These are phyloP conservation scores for Xylaria sp. DNA, from an alignment of 495 filamentous ascomycete genomes.

Conservation along the genomic window DNA sequence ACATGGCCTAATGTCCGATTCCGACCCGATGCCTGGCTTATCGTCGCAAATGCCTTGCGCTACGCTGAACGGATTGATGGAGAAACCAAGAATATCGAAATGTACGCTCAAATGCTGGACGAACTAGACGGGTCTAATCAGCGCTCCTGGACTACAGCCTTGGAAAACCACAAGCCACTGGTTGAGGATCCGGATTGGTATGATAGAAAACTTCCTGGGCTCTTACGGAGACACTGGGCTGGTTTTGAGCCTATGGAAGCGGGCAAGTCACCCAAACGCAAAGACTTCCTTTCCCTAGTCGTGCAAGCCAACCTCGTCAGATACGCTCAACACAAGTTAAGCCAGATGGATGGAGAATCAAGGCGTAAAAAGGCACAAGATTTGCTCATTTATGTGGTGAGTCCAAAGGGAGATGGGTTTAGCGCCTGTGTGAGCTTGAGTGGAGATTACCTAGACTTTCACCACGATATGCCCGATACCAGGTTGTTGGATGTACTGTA, in stretches of 20 bases:
- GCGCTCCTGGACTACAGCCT: conserved; percentile 34
- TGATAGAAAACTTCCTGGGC: conserved; percentile 32
- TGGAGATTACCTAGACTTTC: conserved; percentile 43
- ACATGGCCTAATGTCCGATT: conserved; percentile 41
- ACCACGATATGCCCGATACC: conserved; percentile 45
- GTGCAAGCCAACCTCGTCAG: conserved; percentile 42
- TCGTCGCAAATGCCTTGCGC: conserved; percentile 38
- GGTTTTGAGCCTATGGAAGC: conserved; percentile 45
- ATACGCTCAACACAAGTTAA: conserved; percentile 35
- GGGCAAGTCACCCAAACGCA: conserved; percentile 43
- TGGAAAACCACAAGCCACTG: conserved; percentile 40
- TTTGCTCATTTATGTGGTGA: conserved; percentile 36
- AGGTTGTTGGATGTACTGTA: conserved; percentile 37
- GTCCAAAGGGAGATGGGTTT: conserved; percentile 41
- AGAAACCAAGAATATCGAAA: conserved; percentile 30
- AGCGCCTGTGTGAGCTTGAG: conserved; percentile 40
- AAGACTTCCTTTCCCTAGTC: conserved; percentile 39
- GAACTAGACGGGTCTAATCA: conserved; percentile 40
- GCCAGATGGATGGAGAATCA: conserved; percentile 24
- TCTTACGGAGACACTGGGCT: conserved; percentile 41
- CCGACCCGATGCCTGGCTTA: conserved; percentile 42
- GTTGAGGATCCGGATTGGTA: conserved; percentile 44
- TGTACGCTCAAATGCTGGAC: conserved; percentile 38
- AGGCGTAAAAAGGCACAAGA: conserved; percentile 39
- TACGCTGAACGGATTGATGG: conserved; percentile 40